phyloP scores from a whole-genome alignment of 1,284 basidiomycete species.

The Naganishia sp. region DNA sequence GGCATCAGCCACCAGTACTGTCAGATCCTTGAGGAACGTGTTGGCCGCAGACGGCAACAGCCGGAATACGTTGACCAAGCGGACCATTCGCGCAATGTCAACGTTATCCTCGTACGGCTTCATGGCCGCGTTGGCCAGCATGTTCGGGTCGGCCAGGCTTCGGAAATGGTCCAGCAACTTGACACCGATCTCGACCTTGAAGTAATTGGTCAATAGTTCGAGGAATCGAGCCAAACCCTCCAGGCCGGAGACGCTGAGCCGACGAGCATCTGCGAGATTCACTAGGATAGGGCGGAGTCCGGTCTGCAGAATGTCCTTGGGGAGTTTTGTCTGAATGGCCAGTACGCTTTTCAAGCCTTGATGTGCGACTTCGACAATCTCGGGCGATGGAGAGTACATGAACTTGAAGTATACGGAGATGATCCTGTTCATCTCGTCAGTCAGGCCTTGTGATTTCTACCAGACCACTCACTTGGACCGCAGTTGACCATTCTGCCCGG shows the following conservation, averaged over 20 bases:
- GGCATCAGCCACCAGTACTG: constrained; percentile 87
- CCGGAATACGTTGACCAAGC: constrained; percentile 95
- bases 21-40: constrained; percentile 84
- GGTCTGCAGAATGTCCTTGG: constrained; percentile 92
- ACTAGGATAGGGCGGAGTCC: constrained; percentile 95
- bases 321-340: constrained; percentile 84
- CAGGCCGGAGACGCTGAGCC: constrained; percentile 88
- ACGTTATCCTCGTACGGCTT: constrained; percentile 84
- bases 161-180: constrained; percentile 96
- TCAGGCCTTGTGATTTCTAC: background rate
- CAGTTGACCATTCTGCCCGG: constrained; percentile 63
- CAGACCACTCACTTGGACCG: constrained; percentile 70
- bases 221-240: constrained; percentile 94
- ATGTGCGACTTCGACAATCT: constrained; percentile 95
- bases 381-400: constrained; percentile 87
- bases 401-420: constrained; percentile 99
- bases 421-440: constrained; percentile 61
- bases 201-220: constrained; percentile 95
- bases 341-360: constrained; percentile 89
- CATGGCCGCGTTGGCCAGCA: constrained; percentile 75
- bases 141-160: constrained; percentile 74
- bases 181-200: constrained; percentile 99
- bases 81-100: constrained; percentile 87
- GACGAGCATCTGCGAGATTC: constrained; percentile 95
- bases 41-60: constrained; percentile 90